Evolutionary conservation across 371 early-diverging fungal species (phyloP), one percentile per base, ranked within the genome.

Genomic region (Circinella minor): DNA sequence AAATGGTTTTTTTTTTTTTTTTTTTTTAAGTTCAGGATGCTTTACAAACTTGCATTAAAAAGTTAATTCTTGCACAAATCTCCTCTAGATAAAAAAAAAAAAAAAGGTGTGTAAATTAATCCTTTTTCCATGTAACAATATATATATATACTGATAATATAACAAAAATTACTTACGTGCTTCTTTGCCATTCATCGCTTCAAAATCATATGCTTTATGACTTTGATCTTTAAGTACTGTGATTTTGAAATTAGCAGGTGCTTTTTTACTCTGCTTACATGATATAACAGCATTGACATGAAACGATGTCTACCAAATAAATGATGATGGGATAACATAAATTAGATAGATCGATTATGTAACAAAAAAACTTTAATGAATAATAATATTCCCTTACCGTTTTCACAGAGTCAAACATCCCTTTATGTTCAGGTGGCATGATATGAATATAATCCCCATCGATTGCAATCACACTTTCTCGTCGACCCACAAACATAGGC

Each of bases 391-490:
- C 87, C n/a, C n/a, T 67, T 75, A 92, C 92, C 49, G 95, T 94
- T 77, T 93, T 93, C 48, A 92, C 90, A 43, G 89, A 86, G 69
- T 94, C 93, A 82, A 94, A 93, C 74, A 94, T 82, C 67, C 90
- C 87, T 72, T 90, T 89, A 49, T 92, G 92, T 63, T 95, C 96
- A 0, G 93, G 83, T 1, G 95, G 94, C 88, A 95, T 91, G 46
- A 98, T 80, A 67, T 96, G 93, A 47, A 98, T 88, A 69, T 95
- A 94, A 60, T 96, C 96, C 4, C 97, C 98, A 77, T 97, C 97
- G 60, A 98, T 93, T 0, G 95, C 94, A 37, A 98, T 80, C n/a
- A 91, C 81, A 60, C 95, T 90, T 61, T 96, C 94, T 54, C 92
- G 89, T 46, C 88, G 86, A 18, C 95, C 94, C 38, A 96, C 89